Base-by-base conservation (phyloP, 108 stramenopile genomes). In the Skeletonema potamos region DNA sequence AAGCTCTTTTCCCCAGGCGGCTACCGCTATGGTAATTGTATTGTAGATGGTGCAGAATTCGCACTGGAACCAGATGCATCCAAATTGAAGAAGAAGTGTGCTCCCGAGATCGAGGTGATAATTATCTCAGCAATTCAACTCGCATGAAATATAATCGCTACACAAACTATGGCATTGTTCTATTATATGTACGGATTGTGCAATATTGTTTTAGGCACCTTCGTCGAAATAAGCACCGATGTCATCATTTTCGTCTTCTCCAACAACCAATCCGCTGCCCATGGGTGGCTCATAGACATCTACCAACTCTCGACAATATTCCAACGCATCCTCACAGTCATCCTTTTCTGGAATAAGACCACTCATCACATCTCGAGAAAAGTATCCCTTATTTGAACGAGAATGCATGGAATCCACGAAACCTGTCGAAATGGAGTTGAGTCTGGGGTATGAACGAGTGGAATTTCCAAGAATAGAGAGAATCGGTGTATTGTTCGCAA, bases 261-360 rank as follows among this genome's bases (percentile, higher is more conserved):
- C 81, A 4, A 30, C 41, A 4, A 72, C 72, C 48, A 87, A 68
- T 37, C 87, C 86, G 73, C 85, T 84, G 26, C 86, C 85, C 36
- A 75, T 26, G 0, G 89, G 92, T 55, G 87, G 92, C 29, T 79
- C 79, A 64, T 93, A 93, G 0, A 79, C 66, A 83, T 91, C 92
- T 2, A 83, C 79, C 44, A 91, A 62, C 26, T 89, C 77, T 9
- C 73, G 74, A 54, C 87, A 87, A 29, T 68, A 64, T 64, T 88
- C 87, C 58, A 88, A 33, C 24, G 90, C 86, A 18, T 91, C 89
- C 22, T 87, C 84, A 59, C 85, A 89, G 76, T 93, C 90, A 70
- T 93, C 92, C 10, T 60, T 60, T 56, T 91, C 92, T 54, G 92
- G 92, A 9, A 87, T 43, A 0, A 87, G 61, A 10, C 90, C 92